phyloP scores from a whole-genome alignment of 1,284 basidiomycete genomes.

The Grifola frondosa region DNA sequence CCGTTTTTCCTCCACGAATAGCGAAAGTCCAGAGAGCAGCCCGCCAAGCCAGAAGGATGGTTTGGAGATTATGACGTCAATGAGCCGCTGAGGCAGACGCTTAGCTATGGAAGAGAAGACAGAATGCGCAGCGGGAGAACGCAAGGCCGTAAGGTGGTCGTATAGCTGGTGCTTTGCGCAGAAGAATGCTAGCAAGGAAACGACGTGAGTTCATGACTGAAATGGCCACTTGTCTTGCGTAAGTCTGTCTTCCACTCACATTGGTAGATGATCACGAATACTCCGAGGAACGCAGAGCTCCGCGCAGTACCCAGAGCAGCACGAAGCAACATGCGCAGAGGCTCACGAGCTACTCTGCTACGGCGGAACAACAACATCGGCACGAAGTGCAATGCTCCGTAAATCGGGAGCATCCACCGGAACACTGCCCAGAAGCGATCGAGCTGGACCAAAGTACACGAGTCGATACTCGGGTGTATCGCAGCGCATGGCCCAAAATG shows the following conservation, averaged over 20 bases:
- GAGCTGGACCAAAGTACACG: slow-evolving; percentile 66
- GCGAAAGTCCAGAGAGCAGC: slow-evolving; percentile 71
- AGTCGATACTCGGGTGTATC: slow-evolving; percentile 81
- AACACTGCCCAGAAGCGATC: slow-evolving; percentile 82
- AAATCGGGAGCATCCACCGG: slow-evolving; percentile 83
- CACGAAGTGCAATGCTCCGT: slow-evolving; percentile 89
- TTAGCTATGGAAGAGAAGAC: slow-evolving; percentile 22
- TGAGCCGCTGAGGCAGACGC: slow-evolving; percentile 46
- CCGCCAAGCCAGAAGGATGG: slow-evolving; percentile 78
- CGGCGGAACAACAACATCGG: slow-evolving; percentile 81
- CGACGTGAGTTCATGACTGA: slow-evolving; percentile 2
- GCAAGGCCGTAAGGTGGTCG: slow-evolving; percentile 40
- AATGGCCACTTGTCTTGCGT: background rate
- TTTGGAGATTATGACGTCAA: slow-evolving; percentile 63
- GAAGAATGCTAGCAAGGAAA: slow-evolving; percentile 69
- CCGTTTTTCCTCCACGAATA: slow-evolving; percentile 86
- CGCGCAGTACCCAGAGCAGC: slow-evolving; percentile 76
- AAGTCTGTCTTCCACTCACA: no score
- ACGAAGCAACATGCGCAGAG: slow-evolving; percentile 60
- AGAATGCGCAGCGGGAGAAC: slow-evolving; percentile 14
- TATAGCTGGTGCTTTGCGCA: slow-evolving; percentile 73
- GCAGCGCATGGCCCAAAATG: slow-evolving; percentile 62
- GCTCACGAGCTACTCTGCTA: slow-evolving; percentile 58
- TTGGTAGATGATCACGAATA: slow-evolving; percentile 87
- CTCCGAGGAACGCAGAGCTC: slow-evolving; percentile 87